These are phyloP conservation scores for Amesomyces nigricolor DNA, from an alignment of 2,329 filamentous ascomycete genomes.

Conservation along the genomic window DNA sequence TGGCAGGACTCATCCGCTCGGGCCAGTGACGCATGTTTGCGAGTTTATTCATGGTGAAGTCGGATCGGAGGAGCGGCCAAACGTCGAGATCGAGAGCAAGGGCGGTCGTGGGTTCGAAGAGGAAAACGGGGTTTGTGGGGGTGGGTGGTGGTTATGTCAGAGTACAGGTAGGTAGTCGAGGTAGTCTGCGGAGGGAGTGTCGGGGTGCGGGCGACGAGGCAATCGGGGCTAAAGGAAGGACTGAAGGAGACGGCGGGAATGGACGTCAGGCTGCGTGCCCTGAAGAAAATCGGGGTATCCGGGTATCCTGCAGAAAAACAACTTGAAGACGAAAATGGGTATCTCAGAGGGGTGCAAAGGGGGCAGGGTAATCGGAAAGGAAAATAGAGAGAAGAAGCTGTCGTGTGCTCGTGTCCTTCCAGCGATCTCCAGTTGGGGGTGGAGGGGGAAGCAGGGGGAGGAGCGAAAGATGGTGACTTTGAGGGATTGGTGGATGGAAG, in stretches of 20 bases:
- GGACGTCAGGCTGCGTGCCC: slow-evolving; percentile 19
- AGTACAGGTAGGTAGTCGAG: background rate
- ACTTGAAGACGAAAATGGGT: slow-evolving; percentile 42
- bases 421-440: slow-evolving; percentile 22
- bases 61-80: background rate
- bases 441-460: slow-evolving; percentile 28
- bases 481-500: slow-evolving; percentile 26
- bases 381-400: slow-evolving; percentile 25
- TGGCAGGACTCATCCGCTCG: slow-evolving; percentile 59
- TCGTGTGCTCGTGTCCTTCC: slow-evolving; percentile 28
- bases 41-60: slow-evolving; percentile 60
- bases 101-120: background rate
- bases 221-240: slow-evolving; percentile 25
- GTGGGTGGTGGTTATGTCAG: background rate
- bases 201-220: slow-evolving; percentile 14
- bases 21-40: slow-evolving; percentile 68
- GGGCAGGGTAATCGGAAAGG: slow-evolving; percentile 14
- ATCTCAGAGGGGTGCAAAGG: slow-evolving; percentile 24
- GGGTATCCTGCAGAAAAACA: slow-evolving; percentile 33
- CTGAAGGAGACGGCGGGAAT: slow-evolving; percentile 20
- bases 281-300: slow-evolving; percentile 9
- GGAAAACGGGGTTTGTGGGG: background rate
- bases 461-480: slow-evolving; percentile 19
- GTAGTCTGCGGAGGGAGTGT: slow-evolving; percentile 9
- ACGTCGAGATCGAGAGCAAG: background rate